A percentile compares a stretch with the other conserved stretches of the same genome.
Conservation (phyloP, 495 filamentous ascomycete species). For the Neurospora sublineolata region DNA sequence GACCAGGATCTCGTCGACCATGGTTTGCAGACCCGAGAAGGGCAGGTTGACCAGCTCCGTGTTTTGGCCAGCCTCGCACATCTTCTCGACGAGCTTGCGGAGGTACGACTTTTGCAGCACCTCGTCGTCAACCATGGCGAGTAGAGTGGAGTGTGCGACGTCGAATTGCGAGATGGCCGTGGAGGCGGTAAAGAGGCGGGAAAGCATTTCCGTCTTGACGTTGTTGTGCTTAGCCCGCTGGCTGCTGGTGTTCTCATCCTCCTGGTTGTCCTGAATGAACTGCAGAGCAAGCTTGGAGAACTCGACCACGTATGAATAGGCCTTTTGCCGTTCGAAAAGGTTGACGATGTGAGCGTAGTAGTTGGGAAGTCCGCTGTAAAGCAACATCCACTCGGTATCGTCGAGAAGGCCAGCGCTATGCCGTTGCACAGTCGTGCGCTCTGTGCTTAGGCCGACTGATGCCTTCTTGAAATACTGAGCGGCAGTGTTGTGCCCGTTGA, state of each 20-base stretch:
- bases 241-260: slow-evolving; percentile 20
- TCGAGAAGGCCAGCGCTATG: slow-evolving; percentile 53
- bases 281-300: slow-evolving; percentile 74
- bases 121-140: slow-evolving; percentile 49
- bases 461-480: slow-evolving; percentile 70
- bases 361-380: slow-evolving; percentile 64
- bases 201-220: slow-evolving; percentile 56
- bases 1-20: slow-evolving; percentile 66
- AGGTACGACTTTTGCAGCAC: slow-evolving; percentile 54
- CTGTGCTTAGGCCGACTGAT: slow-evolving; percentile 58
- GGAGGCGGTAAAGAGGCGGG: slow-evolving; percentile 70
- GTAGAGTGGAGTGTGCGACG: slow-evolving; percentile 68
- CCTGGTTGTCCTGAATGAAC: slow-evolving; percentile 34
- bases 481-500: slow-evolving; percentile 60
- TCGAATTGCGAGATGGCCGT: slow-evolving; percentile 67
- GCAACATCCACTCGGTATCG: slow-evolving; percentile 56
- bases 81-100: slow-evolving; percentile 53
- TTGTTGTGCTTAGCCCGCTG: not conserved
- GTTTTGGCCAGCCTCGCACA: slow-evolving; percentile 56
- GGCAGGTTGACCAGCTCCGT: slow-evolving; percentile 62
- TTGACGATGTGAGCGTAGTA: slow-evolving; percentile 81
- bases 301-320: slow-evolving; percentile 68
- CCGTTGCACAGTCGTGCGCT: slow-evolving; percentile 21
- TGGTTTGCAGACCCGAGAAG: slow-evolving; percentile 60
- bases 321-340: slow-evolving; percentile 66